phyloP scores from a whole-genome alignment of 176 grass and related monocot species.

The Poa annua region DNA sequence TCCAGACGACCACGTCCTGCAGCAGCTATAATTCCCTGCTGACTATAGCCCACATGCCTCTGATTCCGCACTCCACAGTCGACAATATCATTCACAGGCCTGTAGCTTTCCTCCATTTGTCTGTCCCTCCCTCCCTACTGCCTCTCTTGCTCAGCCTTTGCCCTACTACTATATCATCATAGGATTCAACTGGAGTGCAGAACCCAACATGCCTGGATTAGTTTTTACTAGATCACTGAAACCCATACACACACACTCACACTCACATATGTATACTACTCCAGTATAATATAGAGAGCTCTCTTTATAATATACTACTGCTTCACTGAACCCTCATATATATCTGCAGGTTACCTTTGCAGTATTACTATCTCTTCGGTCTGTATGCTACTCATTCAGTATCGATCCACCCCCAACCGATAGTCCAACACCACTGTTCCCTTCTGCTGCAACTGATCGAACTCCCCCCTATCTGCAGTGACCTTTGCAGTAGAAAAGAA shows the following conservation, averaged over 20 bases:
- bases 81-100: slow-evolving; percentile 85
- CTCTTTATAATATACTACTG: slow-evolving; percentile 30
- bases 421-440: slow-evolving; percentile 33
- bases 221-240: slow-evolving; percentile 67
- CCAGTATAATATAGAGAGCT: neutral
- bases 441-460: slow-evolving; percentile 29
- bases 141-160: slow-evolving; percentile 59
- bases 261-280: no score
- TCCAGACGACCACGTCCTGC: slow-evolving; percentile 27
- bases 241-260: slow-evolving; percentile 53
- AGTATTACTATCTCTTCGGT: slow-evolving; percentile 34
- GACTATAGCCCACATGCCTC: slow-evolving; percentile 56
- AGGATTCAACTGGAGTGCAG: slow-evolving; percentile 17
- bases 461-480: slow-evolving; percentile 18
- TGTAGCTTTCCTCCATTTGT: slow-evolving; percentile 63
- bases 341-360: slow-evolving; percentile 7
- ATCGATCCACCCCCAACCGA: slow-evolving; percentile 39
- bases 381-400: slow-evolving; percentile 46
- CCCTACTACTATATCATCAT: slow-evolving; percentile 32
- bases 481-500: slow-evolving; percentile 44
- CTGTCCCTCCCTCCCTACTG: slow-evolving; percentile 35
- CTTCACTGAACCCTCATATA: neutral
- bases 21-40: slow-evolving; percentile 55
- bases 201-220: slow-evolving; percentile 51
- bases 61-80: slow-evolving; percentile 65